phyloP scores from a whole-genome alignment of 1,284 basidiomycete species.

The Schizopora paradoxa region DNA sequence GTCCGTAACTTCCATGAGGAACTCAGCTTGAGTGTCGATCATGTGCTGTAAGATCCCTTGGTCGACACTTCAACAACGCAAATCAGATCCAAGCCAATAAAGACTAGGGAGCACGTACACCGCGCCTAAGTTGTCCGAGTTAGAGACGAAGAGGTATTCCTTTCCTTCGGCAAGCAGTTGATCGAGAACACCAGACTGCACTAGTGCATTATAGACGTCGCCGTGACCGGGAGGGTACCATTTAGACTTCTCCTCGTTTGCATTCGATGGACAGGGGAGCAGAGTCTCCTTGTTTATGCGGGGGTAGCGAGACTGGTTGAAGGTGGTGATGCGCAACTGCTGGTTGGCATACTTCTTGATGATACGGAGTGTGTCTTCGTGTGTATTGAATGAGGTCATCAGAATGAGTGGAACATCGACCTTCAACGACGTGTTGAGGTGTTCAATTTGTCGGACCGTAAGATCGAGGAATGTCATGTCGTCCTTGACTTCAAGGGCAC shows the following conservation, averaged over 20 bases:
- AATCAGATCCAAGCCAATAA: conserved; percentile 20
- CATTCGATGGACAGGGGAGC: conserved; percentile 83
- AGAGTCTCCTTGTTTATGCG: conserved; percentile 95
- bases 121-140: conserved; percentile 98
- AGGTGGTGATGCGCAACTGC: conserved; percentile 91
- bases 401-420: conserved; percentile 95
- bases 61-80: conserved; percentile 52
- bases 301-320: conserved; percentile 98
- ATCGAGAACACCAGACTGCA: conserved; percentile 95
- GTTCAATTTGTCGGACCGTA: conserved; percentile 95
- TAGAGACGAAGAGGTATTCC: conserved; percentile 99
- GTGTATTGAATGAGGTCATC: conserved; percentile 99
- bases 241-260: conserved; percentile 88
- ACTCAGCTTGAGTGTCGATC: conserved; percentile 84
- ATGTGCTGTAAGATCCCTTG: conserved; percentile 85
- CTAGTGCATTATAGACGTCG: conserved; percentile 90
- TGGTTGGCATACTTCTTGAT: conserved; percentile 99
- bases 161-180: conserved; percentile 94
- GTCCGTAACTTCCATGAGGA: conserved; percentile 99
- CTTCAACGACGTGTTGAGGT: conserved; percentile 66
- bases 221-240: conserved; percentile 99
- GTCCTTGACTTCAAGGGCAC: conserved; percentile 88
- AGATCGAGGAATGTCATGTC: conserved; percentile 99
- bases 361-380: conserved; percentile 94
- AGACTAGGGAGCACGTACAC: conserved; percentile 62